Percentiles rank a stretch among this genome's conserved stretches.
These are phyloP conservation scores for Brassica carinata DNA, from an alignment of 345 rosid species.

Conservation along the genomic window DNA sequence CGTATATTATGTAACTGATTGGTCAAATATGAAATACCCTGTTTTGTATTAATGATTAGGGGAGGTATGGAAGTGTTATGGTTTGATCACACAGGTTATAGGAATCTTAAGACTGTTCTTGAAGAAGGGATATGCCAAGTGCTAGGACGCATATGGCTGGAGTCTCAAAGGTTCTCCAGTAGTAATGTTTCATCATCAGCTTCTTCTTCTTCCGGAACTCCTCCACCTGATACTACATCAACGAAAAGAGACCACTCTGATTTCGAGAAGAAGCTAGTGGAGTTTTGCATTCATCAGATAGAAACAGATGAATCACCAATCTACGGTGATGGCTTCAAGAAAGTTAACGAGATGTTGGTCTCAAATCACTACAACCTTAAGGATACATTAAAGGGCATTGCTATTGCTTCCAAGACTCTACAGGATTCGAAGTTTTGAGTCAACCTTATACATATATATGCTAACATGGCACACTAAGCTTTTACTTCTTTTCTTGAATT, in stretches of 20 bases:
- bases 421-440: neutral
- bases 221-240: conserved; percentile 38
- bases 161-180: conserved; percentile 59
- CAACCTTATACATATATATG: neutral
- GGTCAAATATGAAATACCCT: neutral
- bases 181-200: conserved; percentile 40
- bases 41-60: neutral
- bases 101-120: conserved; percentile 59
- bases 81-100: conserved; percentile 17
- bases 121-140: conserved; percentile 98
- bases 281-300: conserved; percentile 76
- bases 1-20: neutral
- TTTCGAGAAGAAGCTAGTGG: conserved; percentile 60
- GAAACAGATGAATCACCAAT: conserved; percentile 65
- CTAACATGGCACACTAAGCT: neutral
- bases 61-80: neutral
- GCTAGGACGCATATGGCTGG: conserved; percentile 81
- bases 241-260: conserved; percentile 62
- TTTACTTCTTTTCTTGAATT: neutral
- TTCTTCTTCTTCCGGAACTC: conserved; percentile 36
- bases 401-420: neutral
- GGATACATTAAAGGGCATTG: conserved; percentile 44
- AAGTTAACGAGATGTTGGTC: conserved; percentile 59
- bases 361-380: conserved; percentile 46
- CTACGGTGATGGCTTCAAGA: conserved; percentile 73